Evolutionary conservation across 2,329 filamentous ascomycete genomes (phyloP), one percentile per base, ranked within the genome.

Genomic region (Herpomyces periplanetae): DNA sequence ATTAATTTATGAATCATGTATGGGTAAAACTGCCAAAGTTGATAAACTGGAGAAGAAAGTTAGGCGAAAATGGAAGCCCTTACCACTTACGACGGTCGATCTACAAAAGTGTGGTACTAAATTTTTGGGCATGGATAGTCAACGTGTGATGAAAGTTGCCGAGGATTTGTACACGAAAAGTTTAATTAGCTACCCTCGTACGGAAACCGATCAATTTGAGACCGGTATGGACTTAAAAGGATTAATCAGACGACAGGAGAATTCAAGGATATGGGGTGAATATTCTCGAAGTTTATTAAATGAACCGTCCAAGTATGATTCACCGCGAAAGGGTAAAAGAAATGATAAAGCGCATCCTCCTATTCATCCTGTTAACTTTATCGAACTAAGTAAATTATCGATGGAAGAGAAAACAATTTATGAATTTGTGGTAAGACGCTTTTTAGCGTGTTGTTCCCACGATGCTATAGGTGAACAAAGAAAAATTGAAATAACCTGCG

Each of bases 301-400:
- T 7, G 4, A 4, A 8, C 13, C 5, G 9, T n/a, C 14, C 11
- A 10, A 3, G 8, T 5, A 22, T 3, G 12, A 13, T 11, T 14
- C 3, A 27, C 80, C 80, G 8, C 57, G 75, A 16, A 51, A 61
- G 27, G 80, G 80, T 3, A 52, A 57, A 20, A 57, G 91, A 34
- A 85, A 96, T 36, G 80, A 96, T 37, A 80, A 87, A 37, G 80
- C 80, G 1, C 80, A 96, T 39, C 80, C 80, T 11, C 80, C 80
- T 0, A 96, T 96, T 23, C 80, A 96, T 30, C 80, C 80, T 0
- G 63, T 96, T 23, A 64, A 64, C n/a, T 84, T 66, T 32, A 68
- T 62, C 4, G 50, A 51, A 1, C 50, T 59, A 0, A 35, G 27
- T 5, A 44, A 44, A 1, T 51, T 69, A 3, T 43, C 52, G 10